Conservation (phyloP, 148 eudicot genomes). For the Nepenthes gracilis region DNA sequence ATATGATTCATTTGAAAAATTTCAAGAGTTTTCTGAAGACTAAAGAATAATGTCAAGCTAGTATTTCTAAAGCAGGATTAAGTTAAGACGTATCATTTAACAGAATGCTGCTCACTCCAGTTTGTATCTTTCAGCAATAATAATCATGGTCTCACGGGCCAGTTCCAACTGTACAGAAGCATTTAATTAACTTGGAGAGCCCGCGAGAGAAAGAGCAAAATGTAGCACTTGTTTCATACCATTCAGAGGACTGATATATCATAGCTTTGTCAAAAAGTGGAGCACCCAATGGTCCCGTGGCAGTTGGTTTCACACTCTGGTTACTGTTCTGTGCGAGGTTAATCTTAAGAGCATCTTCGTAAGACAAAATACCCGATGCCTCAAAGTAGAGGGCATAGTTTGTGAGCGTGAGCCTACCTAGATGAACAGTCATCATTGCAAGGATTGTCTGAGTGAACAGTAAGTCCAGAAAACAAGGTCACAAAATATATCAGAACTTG, state of each 20-base stretch:
- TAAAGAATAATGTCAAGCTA: too few species aligned
- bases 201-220: neutral
- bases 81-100: too few species aligned
- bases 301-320: slow-evolving; percentile 61
- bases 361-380: slow-evolving; percentile 47
- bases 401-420: slow-evolving; percentile 88
- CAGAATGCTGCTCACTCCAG: too few species aligned
- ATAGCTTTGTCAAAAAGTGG: slow-evolving; percentile 92
- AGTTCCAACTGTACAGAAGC: too few species aligned
- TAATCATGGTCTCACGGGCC: too few species aligned
- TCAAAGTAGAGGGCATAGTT: slow-evolving; percentile 94
- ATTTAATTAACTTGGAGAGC: too few species aligned
- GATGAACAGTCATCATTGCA: slow-evolving; percentile 4
- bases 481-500: neutral
- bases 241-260: slow-evolving; percentile 46
- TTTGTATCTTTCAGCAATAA: too few species aligned
- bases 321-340: slow-evolving; percentile 51
- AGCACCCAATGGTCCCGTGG: slow-evolving; percentile 97
- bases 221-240: slow-evolving; percentile 31
- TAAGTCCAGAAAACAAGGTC: neutral
- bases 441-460: neutral
- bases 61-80: too few species aligned
- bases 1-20: too few species aligned
- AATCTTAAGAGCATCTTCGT: slow-evolving; percentile 59
- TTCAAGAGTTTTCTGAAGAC: too few species aligned